Evolutionary conservation across 495 filamentous ascomycete genomes (phyloP), one percentile per base, ranked within the genome.

Genomic region (Annulohypoxylon nitens): DNA sequence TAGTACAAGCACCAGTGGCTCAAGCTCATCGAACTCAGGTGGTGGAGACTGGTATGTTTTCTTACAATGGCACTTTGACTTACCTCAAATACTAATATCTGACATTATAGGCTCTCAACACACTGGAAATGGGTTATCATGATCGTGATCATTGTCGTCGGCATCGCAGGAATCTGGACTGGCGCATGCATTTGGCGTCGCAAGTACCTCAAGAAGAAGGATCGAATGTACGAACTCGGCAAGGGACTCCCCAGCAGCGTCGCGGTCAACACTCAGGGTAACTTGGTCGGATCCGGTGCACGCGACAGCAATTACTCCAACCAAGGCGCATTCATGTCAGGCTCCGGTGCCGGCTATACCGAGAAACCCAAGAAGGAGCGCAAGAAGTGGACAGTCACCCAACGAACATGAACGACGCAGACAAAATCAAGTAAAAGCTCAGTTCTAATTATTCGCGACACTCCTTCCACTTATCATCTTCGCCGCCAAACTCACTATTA

Each of bases 111-210:
- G 87, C 64, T 88, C 34, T 79, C 79, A 2, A 80, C 64, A 2
- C 87, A 88, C 74, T 86, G 81, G 73, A 80, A 85, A 79, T 88
- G 85, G 85, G 84, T 88, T n/a, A 82, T 88, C 60, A 86, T 88
- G 78, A 79, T 88, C 34, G 81, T 88, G 57, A 77, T 88, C 61
- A 77, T 88, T 50, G 79, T 87, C 12, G 80, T 88, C 30, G 84
- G 78, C 55, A 84, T 88, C 33, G 74, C 79, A 20, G 86, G 80
- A 48, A 85, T 85, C 62, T 88, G 87, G 87, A 74, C 85, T 8
- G 85, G 82, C 23, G 87, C 87, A 45, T 86, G 84, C 73, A 72
- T 87, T 67, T 85, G 86, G 81, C 81, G 86, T 48, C 79, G 81
- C 60, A 79, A 83, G 41, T 88, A 88, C 73, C 77, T 87, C 41